These are phyloP conservation scores for Backusella psychrophila DNA, from an alignment of 192 early-diverging fungal genomes.

Conservation along the genomic window DNA sequence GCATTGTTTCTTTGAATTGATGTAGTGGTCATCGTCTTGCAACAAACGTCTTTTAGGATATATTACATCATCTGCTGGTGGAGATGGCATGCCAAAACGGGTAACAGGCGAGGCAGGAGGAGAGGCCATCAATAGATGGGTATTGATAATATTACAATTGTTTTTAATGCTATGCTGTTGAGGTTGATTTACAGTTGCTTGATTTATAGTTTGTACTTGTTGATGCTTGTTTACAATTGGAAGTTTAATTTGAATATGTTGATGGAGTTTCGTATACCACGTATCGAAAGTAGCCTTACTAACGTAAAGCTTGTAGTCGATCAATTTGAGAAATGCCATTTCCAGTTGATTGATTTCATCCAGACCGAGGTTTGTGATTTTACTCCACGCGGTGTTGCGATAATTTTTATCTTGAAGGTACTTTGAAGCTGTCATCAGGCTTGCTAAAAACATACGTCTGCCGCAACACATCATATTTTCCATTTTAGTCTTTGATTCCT, in stretches of 20 bases:
- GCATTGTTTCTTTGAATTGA: not conserved
- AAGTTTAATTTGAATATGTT: slow-evolving; percentile 7
- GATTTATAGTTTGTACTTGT: not conserved
- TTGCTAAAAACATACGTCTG: slow-evolving; percentile 82
- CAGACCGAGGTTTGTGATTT: slow-evolving; percentile 73
- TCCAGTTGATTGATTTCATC: slow-evolving; percentile 83
- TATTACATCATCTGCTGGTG: not conserved
- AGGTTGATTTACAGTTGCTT: not conserved
- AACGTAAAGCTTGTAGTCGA: slow-evolving; percentile 76
- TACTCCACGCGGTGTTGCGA: slow-evolving; percentile 82
- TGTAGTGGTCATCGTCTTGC: not conserved
- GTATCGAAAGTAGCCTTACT: slow-evolving; percentile 53
- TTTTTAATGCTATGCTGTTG: not conserved
- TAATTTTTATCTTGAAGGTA: slow-evolving; percentile 83
- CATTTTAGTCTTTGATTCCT: slow-evolving; percentile 1
- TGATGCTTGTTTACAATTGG: not conserved
- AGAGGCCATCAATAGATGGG: not conserved
- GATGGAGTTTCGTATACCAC: slow-evolving; percentile 54
- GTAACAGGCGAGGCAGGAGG: not conserved
- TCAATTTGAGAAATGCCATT: slow-evolving; percentile 70
- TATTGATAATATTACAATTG: not conserved
- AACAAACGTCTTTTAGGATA: not conserved
- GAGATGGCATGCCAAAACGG: not conserved
- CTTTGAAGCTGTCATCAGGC: slow-evolving; percentile 84
- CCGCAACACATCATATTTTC: slow-evolving; percentile 60